Base-by-base conservation (phyloP, 1,284 basidiomycete species). In the Ceratobasidium sp. region DNA sequence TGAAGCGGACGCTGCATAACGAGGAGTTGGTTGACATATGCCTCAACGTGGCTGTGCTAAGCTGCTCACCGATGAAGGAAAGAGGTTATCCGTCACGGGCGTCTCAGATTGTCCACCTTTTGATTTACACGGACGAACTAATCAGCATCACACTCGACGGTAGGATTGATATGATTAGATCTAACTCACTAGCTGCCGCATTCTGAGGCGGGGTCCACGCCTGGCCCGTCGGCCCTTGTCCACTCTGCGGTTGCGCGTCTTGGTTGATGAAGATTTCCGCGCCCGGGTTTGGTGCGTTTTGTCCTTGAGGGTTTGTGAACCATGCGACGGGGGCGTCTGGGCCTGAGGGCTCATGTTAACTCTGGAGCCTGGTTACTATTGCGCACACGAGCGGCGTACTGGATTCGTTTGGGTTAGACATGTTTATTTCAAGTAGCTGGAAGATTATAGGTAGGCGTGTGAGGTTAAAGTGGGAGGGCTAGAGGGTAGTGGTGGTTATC, bases 311-410 rank as follows among this genome's bases (percentile, higher is more conserved):
- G 23, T 56, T 60, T 12, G 56, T 56, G 23, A 73, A 73, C 71
- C 71, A 73, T 23, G 71, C 71, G 20, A 73, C 71, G 39, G 71
- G 71, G 15, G 42, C 71, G 42, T 26, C 71, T 4, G n/a, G 39
- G 15, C 26, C 56, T 63, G 39, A 6, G 28, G 15, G 55, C 39
- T 42, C 18, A 39, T 13, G 53, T 44, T 39, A 60, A 23, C 49
- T 60, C 13, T 58, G 26, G n/a, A 58, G 20, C 6, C n/a, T 23
- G 3, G 33, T 39, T 3, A 7, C 3, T 12, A 60, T 39, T 39
- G 33, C 4, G n/a, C n/a, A n/a, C n/a, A n/a, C n/a, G n/a, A n/a
- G n/a, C n/a, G n/a, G n/a, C n/a, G n/a, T n/a, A n/a, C n/a, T n/a
- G n/a, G n/a, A n/a, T n/a, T n/a, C n/a, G n/a, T n/a, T n/a, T n/a